Percentiles rank a stretch among this genome's conserved stretches.
Conservation (phyloP, 2,329 filamentous ascomycete genomes). For the Aspergillus sp. region DNA sequence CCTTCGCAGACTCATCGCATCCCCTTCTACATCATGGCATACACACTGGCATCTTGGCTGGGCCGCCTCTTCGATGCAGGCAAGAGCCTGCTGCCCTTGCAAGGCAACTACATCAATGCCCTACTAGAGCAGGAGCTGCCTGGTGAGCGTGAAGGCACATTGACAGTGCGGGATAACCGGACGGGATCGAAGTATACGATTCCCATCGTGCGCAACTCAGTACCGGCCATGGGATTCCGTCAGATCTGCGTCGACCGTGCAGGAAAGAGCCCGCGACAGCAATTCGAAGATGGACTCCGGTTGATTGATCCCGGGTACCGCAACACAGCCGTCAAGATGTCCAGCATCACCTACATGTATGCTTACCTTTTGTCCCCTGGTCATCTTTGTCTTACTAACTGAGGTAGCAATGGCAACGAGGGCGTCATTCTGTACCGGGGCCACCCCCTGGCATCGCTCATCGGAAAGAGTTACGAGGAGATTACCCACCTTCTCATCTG, state of each 20-base stretch:
- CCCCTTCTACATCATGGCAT: not conserved
- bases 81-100: not conserved
- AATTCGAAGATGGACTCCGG: not conserved
- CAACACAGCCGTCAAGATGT: conserved; percentile 4
- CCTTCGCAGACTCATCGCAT: not conserved
- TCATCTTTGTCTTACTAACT: not conserved
- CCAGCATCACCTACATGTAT: conserved; percentile 6
- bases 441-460: not conserved
- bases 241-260: not conserved
- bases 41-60: not conserved
- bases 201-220: conserved; percentile 2
- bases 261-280: not conserved
- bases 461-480: conserved; percentile 3
- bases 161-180: conserved; percentile 2
- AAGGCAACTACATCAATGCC: not conserved
- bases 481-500: conserved; percentile 4
- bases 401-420: not conserved
- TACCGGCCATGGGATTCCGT: not conserved
- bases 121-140: not conserved
- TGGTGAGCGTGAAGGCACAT: not conserved
- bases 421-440: not conserved
- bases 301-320: conserved; percentile 1
- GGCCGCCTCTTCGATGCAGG: not conserved
- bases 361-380: not conserved
- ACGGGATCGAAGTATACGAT: not conserved